Percentiles rank a stretch among this genome's conserved stretches.
These are phyloP conservation scores for Fraxinus velutina DNA, from an alignment of 305 asterid species.

Conservation along the genomic window DNA sequence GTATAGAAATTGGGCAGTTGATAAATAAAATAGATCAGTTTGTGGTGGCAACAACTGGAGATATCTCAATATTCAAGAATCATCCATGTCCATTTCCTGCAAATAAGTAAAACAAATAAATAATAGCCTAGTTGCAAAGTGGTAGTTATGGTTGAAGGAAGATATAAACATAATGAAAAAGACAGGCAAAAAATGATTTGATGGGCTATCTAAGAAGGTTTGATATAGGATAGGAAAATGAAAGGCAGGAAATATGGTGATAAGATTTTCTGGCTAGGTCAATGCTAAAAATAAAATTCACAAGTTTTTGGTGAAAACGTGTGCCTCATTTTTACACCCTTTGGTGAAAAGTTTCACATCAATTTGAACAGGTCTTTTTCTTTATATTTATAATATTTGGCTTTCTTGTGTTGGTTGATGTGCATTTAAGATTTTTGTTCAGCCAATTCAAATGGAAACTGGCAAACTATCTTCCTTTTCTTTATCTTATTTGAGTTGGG, in stretches of 20 bases:
- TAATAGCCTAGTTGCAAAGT: conserved; percentile 15
- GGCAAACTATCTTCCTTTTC: neutral
- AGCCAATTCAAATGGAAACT: neutral
- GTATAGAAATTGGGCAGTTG: conserved; percentile 11
- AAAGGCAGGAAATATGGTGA: conserved; percentile 38
- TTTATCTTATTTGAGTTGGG: neutral
- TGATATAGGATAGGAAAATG: conserved; percentile 19
- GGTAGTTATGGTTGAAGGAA: conserved; percentile 19
- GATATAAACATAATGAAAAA: conserved; percentile 9
- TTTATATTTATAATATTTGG: conserved; percentile 19
- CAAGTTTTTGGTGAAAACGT: conserved; percentile 29
- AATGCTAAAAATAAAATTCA: conserved; percentile 25
- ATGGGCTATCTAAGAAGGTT: conserved; percentile 10
- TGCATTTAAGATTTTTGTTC: neutral
- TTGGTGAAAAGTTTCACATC: conserved; percentile 52
- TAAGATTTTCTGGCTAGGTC: conserved; percentile 34
- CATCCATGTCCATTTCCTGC: neutral
- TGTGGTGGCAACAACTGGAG: conserved; percentile 21
- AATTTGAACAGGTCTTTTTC: conserved; percentile 23
- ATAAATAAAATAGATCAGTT: conserved; percentile 13
- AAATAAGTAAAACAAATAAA: neutral
- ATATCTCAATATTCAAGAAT: neutral
- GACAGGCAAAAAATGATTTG: conserved; percentile 24
- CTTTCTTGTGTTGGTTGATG: neutral
- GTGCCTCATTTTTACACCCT: conserved; percentile 34